These are phyloP conservation scores for Saxophila tyrrhenica DNA, from an alignment of 495 filamentous ascomycete genomes.

Conservation along the genomic window DNA sequence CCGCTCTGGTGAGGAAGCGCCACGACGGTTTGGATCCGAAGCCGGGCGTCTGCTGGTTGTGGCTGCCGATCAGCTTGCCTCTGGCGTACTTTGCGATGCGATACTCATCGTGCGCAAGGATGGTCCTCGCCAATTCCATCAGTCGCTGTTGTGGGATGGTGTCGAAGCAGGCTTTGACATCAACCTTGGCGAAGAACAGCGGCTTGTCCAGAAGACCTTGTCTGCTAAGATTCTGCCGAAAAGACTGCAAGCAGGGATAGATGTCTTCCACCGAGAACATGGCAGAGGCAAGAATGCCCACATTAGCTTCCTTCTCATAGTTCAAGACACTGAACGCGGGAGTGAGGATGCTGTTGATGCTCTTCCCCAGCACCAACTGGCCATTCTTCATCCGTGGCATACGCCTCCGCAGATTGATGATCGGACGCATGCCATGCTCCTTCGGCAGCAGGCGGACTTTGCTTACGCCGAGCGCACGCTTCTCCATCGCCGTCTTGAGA, in stretches of 20 bases:
- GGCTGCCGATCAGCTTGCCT: slow-evolving; percentile 40
- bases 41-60: background rate
- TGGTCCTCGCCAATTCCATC: slow-evolving; percentile 49
- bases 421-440: slow-evolving; percentile 56
- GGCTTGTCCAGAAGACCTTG: slow-evolving; percentile 20
- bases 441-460: slow-evolving; percentile 77
- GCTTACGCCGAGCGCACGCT: slow-evolving; percentile 59
- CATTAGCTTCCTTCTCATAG: slow-evolving; percentile 61
- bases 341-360: slow-evolving; percentile 70
- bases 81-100: slow-evolving; percentile 64
- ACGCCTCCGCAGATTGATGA: slow-evolving; percentile 71
- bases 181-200: slow-evolving; percentile 81
- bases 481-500: slow-evolving; percentile 48
- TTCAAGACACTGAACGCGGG: slow-evolving; percentile 68
- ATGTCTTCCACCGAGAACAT: slow-evolving; percentile 76
- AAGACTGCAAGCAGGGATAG: slow-evolving; percentile 59
- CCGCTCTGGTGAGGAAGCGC: slow-evolving; percentile 53
- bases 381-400: slow-evolving; percentile 40
- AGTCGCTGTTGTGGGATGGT: slow-evolving; percentile 76
- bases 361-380: slow-evolving; percentile 47
- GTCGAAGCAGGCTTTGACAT: slow-evolving; percentile 88
- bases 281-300: slow-evolving; percentile 54
- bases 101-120: slow-evolving; percentile 58
- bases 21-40: slow-evolving; percentile 40
- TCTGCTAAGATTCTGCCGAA: slow-evolving; percentile 41